Base-by-base conservation (phyloP, 106 monocot genomes). In the Dendrobium officinale region DNA sequence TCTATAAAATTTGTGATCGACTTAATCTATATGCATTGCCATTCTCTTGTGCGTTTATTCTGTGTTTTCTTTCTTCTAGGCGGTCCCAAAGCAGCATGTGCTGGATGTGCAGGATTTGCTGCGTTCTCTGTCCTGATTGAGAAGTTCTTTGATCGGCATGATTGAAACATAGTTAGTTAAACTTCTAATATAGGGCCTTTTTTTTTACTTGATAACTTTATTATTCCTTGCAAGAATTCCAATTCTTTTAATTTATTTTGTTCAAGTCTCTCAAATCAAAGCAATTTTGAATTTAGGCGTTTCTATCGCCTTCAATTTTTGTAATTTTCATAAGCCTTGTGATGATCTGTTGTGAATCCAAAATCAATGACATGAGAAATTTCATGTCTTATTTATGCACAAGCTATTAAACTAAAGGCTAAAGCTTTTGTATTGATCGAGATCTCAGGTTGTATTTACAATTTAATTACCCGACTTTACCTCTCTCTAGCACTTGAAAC, bases 81-180 rank as follows among this genome's bases (percentile, higher is more conserved):
- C 84, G 97, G 97, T 48, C 97, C 94, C 19, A 86, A 92, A 84
- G 97, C 92, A 43, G 89, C 97, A 68, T 98, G 97, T 74, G 79
- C 73, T 81, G 97, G 97, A 8, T 98, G 97, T 81, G 95, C 92
- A 67, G 97, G 97, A 72, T 98, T 98, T 82, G 94, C 97, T 6
- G 82, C 92, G 17, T 98, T 98, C 81, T 98, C 97, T 2, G 89
- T 92, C 37, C 70, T 85, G 41, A 98, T 98, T 19, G 97, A 98
- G 83, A 98, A 98, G 85, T 95, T 98, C 85, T 45, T 98, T 47
- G 97, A 97, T 76, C 79, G 91, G 40, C 94, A 98, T 79, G 76
- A 76, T 13, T 76, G 49, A 76, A 49, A 4, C 48, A 49, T 51
- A 15, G 74, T 4, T 51, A 27, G 27, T 8, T 27, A 72, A 43